Evolutionary conservation across 371 early-diverging fungal species (phyloP).

Genomic region (Mucor irregularis): DNA sequence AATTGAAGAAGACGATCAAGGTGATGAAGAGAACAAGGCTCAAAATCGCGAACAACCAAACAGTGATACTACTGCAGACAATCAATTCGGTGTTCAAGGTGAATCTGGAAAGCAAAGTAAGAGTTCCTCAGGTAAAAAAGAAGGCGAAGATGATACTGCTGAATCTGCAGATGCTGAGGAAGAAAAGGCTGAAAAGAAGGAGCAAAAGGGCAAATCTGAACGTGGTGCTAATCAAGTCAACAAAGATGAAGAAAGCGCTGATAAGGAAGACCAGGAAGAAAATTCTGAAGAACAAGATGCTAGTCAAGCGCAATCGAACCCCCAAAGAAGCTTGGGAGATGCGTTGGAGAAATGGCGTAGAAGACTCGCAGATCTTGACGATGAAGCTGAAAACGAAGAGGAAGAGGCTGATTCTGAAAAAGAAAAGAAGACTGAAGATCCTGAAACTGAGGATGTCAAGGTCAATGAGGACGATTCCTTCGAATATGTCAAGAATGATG

Average conservation of each 20-base stretch:
- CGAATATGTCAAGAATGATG: constrained; percentile 79
- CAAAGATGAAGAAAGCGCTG: constrained; percentile 32
- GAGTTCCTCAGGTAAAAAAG: constrained; percentile 52
- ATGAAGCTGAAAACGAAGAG: constrained; percentile 49
- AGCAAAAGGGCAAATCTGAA: constrained; percentile 42
- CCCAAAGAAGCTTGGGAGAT: constrained; percentile 86
- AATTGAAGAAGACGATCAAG: constrained; percentile 40
- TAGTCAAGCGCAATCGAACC: constrained; percentile 53
- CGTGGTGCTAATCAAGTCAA: constrained; percentile 46
- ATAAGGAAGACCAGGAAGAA: constrained; percentile 19
- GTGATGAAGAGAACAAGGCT: constrained; percentile 33
- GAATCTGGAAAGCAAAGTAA: constrained; percentile 60
- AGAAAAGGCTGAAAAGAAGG: constrained; percentile 30
- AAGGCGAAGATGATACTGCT: constrained; percentile 45
- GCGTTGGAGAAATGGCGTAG: constrained; percentile 90
- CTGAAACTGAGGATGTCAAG: constrained; percentile 51
- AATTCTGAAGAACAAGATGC: constrained; percentile 23
- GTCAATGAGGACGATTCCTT: constrained; percentile 64
- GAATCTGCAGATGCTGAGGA: constrained; percentile 33
- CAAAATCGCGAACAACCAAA: constrained; percentile 53
- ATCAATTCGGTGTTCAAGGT: constrained; percentile 72
- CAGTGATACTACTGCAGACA: constrained; percentile 54
- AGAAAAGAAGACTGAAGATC: constrained; percentile 42
- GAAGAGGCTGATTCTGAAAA: constrained; percentile 51
- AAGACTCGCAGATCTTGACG: constrained; percentile 68